phyloP scores from a whole-genome alignment of 73 alveolate genomes.

The Symbiodinium natans region DNA sequence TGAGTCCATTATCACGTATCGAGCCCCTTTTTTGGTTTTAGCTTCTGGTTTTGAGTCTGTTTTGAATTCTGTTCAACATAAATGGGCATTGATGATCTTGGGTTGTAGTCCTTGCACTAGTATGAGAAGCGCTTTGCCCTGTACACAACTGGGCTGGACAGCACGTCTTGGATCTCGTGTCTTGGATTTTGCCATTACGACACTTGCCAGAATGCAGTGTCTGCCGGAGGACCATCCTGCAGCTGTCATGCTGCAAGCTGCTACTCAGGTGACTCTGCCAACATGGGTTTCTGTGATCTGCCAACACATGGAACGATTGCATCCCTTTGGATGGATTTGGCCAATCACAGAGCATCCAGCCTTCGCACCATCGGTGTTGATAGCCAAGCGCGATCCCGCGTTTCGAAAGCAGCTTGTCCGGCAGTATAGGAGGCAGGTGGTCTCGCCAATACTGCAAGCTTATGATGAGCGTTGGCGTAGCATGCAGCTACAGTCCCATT shows the following conservation, averaged over 20 bases:
- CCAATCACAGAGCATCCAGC: not conserved
- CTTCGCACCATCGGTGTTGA: not conserved
- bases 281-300: not conserved
- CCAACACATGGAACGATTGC: not conserved
- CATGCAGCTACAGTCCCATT: not conserved
- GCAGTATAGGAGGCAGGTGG: not conserved
- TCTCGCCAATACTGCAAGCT: not conserved
- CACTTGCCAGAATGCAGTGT: not conserved
- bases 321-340: not conserved
- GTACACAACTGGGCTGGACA: not conserved
- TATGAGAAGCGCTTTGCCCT: not conserved
- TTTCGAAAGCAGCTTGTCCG: not conserved
- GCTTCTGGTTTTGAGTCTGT: not conserved
- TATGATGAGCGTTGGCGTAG: not conserved
- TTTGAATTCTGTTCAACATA: not conserved
- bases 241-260: not conserved
- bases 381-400: not conserved
- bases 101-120: not conserved
- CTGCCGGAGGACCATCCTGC: not conserved
- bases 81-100: not conserved
- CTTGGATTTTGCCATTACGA: not conserved
- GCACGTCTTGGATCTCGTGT: not conserved
- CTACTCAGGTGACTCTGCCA: not conserved
- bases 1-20: not conserved
- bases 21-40: not conserved